Conservation (phyloP, 768 basidiomycete species). For the Serendipita vermifera region DNA sequence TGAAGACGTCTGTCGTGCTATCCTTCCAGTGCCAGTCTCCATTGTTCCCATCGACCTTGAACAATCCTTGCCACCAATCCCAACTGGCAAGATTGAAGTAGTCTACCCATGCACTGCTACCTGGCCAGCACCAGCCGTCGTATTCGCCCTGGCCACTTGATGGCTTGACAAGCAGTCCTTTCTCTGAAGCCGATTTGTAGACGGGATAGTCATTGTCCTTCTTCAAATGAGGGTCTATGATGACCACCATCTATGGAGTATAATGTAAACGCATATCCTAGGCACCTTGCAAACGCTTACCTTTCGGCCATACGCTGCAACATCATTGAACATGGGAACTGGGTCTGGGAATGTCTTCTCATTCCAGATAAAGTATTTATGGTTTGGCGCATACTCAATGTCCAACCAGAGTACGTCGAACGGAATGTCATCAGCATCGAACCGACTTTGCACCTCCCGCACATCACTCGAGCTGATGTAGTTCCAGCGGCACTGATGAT, state of each 20-base stretch:
- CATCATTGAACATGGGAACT: constrained; percentile 81
- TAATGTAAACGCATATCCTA: constrained; percentile 11
- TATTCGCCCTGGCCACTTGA: constrained; percentile 65
- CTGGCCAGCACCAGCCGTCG: constrained; percentile 99
- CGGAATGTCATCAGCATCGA: constrained; percentile 91
- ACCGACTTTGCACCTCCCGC: constrained; percentile 65
- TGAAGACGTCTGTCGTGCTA: constrained; percentile 72
- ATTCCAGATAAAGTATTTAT: constrained; percentile 98
- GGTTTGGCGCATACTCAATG: constrained; percentile 87
- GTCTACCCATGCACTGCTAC: constrained; percentile 92
- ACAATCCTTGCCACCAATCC: constrained; percentile 83
- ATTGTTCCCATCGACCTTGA: constrained; percentile 39
- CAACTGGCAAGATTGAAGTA: constrained; percentile 86
- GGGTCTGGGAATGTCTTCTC: constrained; percentile 87
- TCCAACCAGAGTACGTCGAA: constrained; percentile 96
- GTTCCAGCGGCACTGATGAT: constrained; percentile 99
- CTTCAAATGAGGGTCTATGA: constrained; percentile 94
- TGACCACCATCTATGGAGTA: constrained; percentile 79
- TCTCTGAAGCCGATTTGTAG: constrained; percentile 71
- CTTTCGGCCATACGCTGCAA: constrained; percentile 75
- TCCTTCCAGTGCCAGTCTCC: constrained; percentile 63
- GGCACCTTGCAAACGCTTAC: constrained; percentile 28
- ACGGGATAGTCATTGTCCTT: constrained; percentile 65
- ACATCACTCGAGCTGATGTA: constrained; percentile 86
- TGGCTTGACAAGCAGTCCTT: constrained; percentile 70